phyloP scores from a whole-genome alignment of 495 filamentous ascomycete species.

The Acidiella bohemica region DNA sequence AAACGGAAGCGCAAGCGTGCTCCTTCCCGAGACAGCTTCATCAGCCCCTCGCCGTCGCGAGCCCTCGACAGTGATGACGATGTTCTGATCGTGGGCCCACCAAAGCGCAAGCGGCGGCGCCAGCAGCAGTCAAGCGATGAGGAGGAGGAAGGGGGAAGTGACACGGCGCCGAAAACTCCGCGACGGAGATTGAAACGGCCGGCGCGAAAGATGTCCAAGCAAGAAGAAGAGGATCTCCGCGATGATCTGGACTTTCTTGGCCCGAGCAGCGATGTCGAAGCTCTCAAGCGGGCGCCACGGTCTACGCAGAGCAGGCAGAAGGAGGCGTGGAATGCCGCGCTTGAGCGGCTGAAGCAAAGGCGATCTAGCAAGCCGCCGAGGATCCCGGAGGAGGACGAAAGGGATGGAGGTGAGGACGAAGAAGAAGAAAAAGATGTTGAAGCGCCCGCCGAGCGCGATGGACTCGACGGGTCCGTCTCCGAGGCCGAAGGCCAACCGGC shows the following conservation, averaged over 20 bases:
- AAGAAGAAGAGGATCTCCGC: conserved; percentile 26
- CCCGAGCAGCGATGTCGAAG: conserved; percentile 18
- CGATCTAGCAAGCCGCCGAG: conserved; percentile 12
- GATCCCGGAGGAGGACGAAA: conserved; percentile 10
- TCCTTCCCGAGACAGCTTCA: conserved; percentile 8
- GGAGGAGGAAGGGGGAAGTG: conserved; percentile 21
- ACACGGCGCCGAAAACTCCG: conserved; percentile 4
- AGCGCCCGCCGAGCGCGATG: conserved; percentile 1
- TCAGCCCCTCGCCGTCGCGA: conserved; percentile 9
- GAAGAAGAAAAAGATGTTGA: conserved; percentile 12
- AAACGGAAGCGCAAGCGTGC: conserved; percentile 1
- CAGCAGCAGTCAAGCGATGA: conserved; percentile 17
- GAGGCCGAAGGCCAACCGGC: conserved; percentile 5
- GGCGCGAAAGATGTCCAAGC: conserved; percentile 9
- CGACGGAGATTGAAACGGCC: conserved; percentile 2
- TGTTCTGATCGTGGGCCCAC: conserved; percentile 15
- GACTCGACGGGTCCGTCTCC: too few species aligned
- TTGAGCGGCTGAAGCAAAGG: conserved; percentile 24
- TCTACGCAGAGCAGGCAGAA: conserved; percentile 9
- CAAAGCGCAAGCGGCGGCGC: conserved; percentile 1
- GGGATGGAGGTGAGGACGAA: conserved; percentile 10
- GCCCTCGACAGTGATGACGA: conserved; percentile 16
- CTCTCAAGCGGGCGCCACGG: conserved; percentile 8
- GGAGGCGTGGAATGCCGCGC: conserved; percentile 19
- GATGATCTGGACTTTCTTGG: conserved; percentile 28